Conservation (phyloP, 2,329 filamentous ascomycete genomes). For the Fusarium devonianum region DNA sequence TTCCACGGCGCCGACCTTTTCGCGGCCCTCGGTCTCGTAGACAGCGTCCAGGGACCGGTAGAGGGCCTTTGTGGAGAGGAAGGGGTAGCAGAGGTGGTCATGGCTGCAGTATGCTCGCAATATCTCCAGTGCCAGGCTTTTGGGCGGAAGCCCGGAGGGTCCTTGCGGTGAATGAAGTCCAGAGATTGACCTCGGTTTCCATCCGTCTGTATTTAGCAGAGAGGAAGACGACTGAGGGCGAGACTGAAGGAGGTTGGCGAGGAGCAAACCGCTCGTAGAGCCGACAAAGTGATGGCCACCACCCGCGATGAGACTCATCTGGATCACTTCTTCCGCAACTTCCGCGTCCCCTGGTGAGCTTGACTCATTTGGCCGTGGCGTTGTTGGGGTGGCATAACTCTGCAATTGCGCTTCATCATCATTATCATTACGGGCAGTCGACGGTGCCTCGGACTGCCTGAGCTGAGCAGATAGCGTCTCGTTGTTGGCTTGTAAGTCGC, state of each 20-base stretch:
- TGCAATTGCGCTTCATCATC: neutral
- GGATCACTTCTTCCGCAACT: slow-evolving; percentile 52
- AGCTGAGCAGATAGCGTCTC: slow-evolving; percentile 19
- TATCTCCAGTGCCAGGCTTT: slow-evolving; percentile 46
- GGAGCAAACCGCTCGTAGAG: slow-evolving; percentile 50
- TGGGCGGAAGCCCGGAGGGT: slow-evolving; percentile 43
- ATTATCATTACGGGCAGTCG: slow-evolving; percentile 1
- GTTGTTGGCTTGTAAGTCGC: slow-evolving; percentile 45
- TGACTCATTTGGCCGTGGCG: slow-evolving; percentile 7
- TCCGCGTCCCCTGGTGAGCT: slow-evolving; percentile 33
- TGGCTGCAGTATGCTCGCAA: slow-evolving; percentile 53
- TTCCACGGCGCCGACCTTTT: slow-evolving; percentile 40
- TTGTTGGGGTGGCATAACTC: neutral
- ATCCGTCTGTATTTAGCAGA: slow-evolving; percentile 14
- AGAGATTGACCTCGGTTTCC: slow-evolving; percentile 22
- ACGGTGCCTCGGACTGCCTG: slow-evolving; percentile 11
- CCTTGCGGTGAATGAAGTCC: slow-evolving; percentile 8
- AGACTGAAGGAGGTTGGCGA: slow-evolving; percentile 51
- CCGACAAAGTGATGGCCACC: slow-evolving; percentile 53
- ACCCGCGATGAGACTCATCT: slow-evolving; percentile 51
- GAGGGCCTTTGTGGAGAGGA: slow-evolving; percentile 45
- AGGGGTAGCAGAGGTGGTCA: slow-evolving; percentile 53
- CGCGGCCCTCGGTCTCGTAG: slow-evolving; percentile 40
- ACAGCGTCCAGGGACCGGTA: slow-evolving; percentile 41
- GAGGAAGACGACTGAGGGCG: slow-evolving; percentile 22